A percentile compares a stretch with the other conserved stretches of the same genome.
Conservation (phyloP, 208 protist species). For the Polymyxa betae region DNA sequence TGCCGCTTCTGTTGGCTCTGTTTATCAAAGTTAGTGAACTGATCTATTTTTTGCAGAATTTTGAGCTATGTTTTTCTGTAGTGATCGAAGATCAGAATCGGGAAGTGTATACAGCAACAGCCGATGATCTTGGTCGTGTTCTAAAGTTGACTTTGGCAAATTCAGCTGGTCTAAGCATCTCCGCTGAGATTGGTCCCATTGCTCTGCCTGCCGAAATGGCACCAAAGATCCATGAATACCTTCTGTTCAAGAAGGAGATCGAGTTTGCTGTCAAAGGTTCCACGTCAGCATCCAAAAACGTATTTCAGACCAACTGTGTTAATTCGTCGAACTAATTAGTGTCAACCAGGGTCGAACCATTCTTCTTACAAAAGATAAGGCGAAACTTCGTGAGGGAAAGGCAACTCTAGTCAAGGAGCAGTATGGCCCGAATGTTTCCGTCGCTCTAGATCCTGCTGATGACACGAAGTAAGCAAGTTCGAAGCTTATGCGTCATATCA, state of each 20-base stretch:
- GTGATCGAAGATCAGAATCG: not conserved
- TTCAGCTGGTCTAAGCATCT: not conserved
- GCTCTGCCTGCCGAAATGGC: not conserved
- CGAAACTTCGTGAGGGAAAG: constrained; percentile 23
- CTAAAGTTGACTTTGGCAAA: not conserved
- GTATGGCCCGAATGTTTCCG: not conserved
- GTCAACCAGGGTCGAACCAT: not conserved
- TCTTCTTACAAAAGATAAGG: constrained; percentile 21
- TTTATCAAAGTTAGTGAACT: not conserved
- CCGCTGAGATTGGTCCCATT: not conserved
- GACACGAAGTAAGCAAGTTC: not conserved
- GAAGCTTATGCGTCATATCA: not conserved
- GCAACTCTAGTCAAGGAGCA: not conserved
- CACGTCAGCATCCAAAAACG: not conserved
- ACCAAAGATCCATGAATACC: not conserved
- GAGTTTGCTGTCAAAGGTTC: constrained; percentile 40
- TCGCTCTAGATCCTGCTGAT: not conserved
- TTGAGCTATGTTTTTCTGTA: constrained; percentile 1
- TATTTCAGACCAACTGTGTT: not conserved
- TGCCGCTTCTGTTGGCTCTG: not conserved
- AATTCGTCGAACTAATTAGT: not conserved
- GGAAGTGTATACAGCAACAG: not conserved
- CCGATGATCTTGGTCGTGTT: constrained; percentile 25
- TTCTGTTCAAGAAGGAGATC: constrained; percentile 7
- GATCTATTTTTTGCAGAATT: not conserved